phyloP scores from a whole-genome alignment of 371 early-diverging fungal species.

The Zancudomyces culisetae region DNA sequence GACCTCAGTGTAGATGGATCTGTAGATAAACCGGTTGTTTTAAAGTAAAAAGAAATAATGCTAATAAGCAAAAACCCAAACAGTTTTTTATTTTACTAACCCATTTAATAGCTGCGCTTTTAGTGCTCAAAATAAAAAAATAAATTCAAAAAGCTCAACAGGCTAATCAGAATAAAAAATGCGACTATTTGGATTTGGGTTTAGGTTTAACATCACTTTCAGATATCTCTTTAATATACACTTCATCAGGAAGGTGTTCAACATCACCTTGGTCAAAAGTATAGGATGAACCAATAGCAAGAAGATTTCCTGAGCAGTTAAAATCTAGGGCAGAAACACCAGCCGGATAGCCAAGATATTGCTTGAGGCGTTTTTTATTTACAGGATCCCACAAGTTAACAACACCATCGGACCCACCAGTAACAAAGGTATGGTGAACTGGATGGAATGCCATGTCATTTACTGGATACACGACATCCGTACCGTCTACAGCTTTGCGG shows the following conservation, averaged over 20 bases:
- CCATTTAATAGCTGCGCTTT: too few species aligned
- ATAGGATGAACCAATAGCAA: constrained; percentile 83
- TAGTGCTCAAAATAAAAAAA: too few species aligned
- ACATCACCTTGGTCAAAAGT: constrained; percentile 88
- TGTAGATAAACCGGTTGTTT: too few species aligned
- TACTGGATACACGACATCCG: constrained; percentile 82
- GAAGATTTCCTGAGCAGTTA: constrained; percentile 46
- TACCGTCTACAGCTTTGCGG: constrained; percentile 43
- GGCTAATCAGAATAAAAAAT: too few species aligned
- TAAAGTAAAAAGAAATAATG: too few species aligned
- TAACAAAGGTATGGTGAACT: constrained; percentile 80
- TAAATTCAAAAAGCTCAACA: too few species aligned
- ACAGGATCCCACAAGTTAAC: constrained; percentile 84
- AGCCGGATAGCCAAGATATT: constrained; percentile 64
- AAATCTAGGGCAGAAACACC: constrained; percentile 65
- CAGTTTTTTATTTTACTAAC: too few species aligned
- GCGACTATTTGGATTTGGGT: constrained; percentile 6
- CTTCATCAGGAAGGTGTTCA: constrained; percentile 61
- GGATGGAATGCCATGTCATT: constrained; percentile 86
- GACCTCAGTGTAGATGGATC: too few species aligned
- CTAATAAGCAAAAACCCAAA: too few species aligned
- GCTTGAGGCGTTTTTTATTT: constrained; percentile 68
- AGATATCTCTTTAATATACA: constrained; percentile 48
- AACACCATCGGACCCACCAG: constrained; percentile 87
- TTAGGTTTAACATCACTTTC: constrained; percentile 37